phyloP scores from a whole-genome alignment of 2,329 filamentous ascomycete species.

The Dactylellina sp. region DNA sequence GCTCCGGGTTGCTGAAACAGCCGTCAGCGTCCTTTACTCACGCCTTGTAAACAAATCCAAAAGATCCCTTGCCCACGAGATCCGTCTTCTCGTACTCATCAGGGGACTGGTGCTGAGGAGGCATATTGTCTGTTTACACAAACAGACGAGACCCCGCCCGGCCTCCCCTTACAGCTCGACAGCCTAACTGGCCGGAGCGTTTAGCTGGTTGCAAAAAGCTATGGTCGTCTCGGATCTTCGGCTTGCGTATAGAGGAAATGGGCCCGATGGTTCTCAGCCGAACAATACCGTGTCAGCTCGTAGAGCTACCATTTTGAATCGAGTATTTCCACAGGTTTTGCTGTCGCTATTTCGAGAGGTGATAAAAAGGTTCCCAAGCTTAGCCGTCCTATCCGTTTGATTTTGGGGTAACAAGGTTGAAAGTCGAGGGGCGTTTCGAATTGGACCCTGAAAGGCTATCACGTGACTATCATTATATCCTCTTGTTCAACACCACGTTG shows the following conservation, averaged over 20 bases:
- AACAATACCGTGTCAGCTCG: conserved; percentile 27
- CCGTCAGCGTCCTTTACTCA: conserved; percentile 28
- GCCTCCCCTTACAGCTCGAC: conserved; percentile 46
- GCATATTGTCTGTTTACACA: conserved; percentile 43
- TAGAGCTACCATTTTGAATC: conserved; percentile 42
- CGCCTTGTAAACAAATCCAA: conserved; percentile 61
- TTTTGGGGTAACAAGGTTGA: conserved; percentile 39
- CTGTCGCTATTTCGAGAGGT: conserved; percentile 49
- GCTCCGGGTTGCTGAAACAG: background rate
- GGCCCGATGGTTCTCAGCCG: conserved; percentile 42
- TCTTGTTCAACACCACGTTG: conserved; percentile 35
- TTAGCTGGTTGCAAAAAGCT: conserved; percentile 35
- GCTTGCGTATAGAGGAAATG: conserved; percentile 24
- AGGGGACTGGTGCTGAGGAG: conserved; percentile 42
- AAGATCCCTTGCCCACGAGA: conserved; percentile 60
- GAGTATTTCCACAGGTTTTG: conserved; percentile 27
- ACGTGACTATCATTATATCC: conserved; percentile 41
- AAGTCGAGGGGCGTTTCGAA: conserved; percentile 53
- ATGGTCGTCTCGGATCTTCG: conserved; percentile 34
- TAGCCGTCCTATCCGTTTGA: conserved; percentile 29
- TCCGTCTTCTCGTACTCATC: conserved; percentile 58
- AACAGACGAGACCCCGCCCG: conserved; percentile 22
- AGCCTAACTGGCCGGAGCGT: conserved; percentile 43
- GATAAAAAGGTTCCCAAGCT: conserved; percentile 30
- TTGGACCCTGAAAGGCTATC: conserved; percentile 50